phyloP scores from a whole-genome alignment of 805 yeast genomes.

The Isabelozyma gotoi region DNA sequence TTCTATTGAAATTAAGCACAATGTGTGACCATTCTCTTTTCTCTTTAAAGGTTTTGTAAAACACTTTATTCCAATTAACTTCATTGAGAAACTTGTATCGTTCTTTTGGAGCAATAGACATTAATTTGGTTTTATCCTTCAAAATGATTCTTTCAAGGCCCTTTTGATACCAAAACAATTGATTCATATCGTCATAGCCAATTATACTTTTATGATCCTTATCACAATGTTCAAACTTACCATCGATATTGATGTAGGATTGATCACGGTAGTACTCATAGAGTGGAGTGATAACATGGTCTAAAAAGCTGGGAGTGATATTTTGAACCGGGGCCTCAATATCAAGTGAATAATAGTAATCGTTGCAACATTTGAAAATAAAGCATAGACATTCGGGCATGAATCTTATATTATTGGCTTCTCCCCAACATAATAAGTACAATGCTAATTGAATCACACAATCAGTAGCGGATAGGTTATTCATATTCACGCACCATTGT shows the following conservation, averaged over 20 bases:
- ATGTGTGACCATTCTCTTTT: conserved; percentile 76
- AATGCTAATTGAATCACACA: conserved; percentile 64
- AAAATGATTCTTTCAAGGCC: conserved; percentile 61
- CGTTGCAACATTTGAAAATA: conserved; percentile 77
- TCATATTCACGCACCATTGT: conserved; percentile 55
- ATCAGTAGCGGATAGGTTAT: conserved; percentile 48
- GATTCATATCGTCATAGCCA: conserved; percentile 91
- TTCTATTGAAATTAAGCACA: conserved; percentile 69
- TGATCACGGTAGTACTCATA: conserved; percentile 61
- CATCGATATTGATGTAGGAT: conserved; percentile 45
- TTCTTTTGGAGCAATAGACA: conserved; percentile 53
- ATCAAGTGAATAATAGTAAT: conserved; percentile 54
- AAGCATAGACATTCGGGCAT: conserved; percentile 90
- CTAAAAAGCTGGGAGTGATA: conserved; percentile 47
- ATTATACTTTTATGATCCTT: conserved; percentile 67
- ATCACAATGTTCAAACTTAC: conserved; percentile 46
- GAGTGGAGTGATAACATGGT: conserved; percentile 73
- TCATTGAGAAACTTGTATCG: conserved; percentile 55
- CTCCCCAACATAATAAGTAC: conserved; percentile 84
- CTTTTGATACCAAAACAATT: conserved; percentile 77
- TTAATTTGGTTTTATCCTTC: conserved; percentile 41
- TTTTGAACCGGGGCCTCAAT: conserved; percentile 26
- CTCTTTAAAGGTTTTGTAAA: conserved; percentile 75
- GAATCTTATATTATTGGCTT: conserved; percentile 80
- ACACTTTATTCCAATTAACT: conserved; percentile 65